Conservation (phyloP, 345 rosid genomes). For the Citrus unshiu region DNA sequence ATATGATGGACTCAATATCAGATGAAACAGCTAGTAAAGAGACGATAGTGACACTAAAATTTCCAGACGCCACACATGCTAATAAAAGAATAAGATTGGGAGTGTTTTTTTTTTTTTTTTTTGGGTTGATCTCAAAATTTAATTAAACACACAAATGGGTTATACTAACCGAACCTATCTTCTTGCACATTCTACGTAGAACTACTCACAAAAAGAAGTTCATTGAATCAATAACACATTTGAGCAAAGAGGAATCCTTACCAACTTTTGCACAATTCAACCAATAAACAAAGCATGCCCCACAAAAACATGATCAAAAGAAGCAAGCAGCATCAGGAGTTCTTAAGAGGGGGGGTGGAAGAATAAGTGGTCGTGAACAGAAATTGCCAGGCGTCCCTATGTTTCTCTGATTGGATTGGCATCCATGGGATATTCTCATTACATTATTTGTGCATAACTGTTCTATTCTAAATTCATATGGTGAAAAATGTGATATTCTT, state of each 20-base stretch:
- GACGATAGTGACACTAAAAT: too few species aligned
- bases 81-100: too few species aligned
- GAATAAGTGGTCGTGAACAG: not conserved
- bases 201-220: not conserved
- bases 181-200: too few species aligned
- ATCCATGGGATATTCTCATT: not conserved
- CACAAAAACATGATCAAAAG: not conserved
- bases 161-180: not conserved
- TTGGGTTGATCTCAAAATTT: not conserved
- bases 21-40: too few species aligned
- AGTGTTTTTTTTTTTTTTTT: too few species aligned
- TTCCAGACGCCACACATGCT: too few species aligned
- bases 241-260: not conserved
- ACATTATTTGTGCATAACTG: not conserved
- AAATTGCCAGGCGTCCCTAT: not conserved
- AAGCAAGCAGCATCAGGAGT: not conserved
- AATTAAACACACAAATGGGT: not conserved
- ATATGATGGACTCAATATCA: too few species aligned
- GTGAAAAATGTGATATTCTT: not conserved
- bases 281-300: not conserved
- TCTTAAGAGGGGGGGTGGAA: not conserved
- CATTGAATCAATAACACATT: not conserved
- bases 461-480: not conserved
- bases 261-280: not conserved
- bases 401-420: not conserved